Evolutionary conservation across 805 yeast genomes (phyloP).

Genomic region (Lachancea cidri): DNA sequence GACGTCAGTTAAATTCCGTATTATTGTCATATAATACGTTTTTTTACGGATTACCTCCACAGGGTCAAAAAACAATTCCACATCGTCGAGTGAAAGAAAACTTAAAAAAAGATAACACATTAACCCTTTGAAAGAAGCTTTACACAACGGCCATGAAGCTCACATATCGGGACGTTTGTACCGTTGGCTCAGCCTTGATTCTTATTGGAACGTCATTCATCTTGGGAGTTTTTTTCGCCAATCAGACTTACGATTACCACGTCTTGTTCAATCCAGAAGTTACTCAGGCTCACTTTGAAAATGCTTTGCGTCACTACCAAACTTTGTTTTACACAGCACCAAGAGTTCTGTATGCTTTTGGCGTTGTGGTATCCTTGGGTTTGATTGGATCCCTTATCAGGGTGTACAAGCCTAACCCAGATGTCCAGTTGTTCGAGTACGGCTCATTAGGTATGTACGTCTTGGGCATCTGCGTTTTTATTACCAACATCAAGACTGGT

Average conservation of each 20-base stretch:
- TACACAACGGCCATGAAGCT: conserved; percentile 4
- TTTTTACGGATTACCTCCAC: too few relatives aligned
- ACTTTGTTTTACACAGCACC: conserved; percentile 64
- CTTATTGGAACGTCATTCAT: conserved; percentile 58
- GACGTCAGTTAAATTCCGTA: not conserved
- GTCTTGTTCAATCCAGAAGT: conserved; percentile 62
- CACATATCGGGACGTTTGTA: conserved; percentile 27
- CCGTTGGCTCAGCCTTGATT: conserved; percentile 28
- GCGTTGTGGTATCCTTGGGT: conserved; percentile 64
- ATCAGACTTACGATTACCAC: conserved; percentile 75
- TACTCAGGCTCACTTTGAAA: conserved; percentile 48
- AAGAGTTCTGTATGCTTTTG: conserved; percentile 38
- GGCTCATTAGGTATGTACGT: conserved; percentile 74
- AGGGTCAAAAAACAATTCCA: too few relatives aligned
- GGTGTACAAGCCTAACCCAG: conserved; percentile 82
- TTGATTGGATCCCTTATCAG: conserved; percentile 68
- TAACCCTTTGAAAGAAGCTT: too few relatives aligned
- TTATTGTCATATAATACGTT: too few relatives aligned
- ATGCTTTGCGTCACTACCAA: conserved; percentile 68
- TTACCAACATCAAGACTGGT: conserved; percentile 84
- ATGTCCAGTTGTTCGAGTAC: conserved; percentile 83
- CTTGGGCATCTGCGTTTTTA: conserved; percentile 68
- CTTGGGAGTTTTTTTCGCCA: conserved; percentile 72
- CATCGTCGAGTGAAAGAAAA: too few relatives aligned
- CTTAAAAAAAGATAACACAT: too few relatives aligned